Base-by-base conservation (phyloP, 805 yeast genomes). In the Suhomyces sp. region DNA sequence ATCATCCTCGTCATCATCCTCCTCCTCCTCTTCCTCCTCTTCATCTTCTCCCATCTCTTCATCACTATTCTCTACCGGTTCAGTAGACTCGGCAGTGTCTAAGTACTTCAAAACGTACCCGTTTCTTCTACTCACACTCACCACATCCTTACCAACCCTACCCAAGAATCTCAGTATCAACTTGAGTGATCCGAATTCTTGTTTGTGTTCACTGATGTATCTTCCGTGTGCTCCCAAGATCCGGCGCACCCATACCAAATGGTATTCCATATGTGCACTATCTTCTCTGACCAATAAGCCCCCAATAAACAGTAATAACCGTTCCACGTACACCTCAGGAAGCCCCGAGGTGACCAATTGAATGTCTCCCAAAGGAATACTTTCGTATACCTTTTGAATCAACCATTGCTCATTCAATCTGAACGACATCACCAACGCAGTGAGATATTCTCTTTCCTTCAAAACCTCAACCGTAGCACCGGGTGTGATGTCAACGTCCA, bases 401-500 rank as follows among this genome's bases (percentile, higher is more conserved):
- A 93, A 64, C 48, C 81, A 76, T 8, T 61, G 64, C 54, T 93
- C 98, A 54, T 93, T 93, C 41, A 93, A 72, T 58, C 98, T 74
- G 73, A 93, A 88, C 0, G 97, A 78, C 97, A 93, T 88, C 10
- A 90, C 85, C 39, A 91, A 61, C 0, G 97, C 91, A 25, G 77
- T 76, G 48, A 90, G 65, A 56, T 79, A 87, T 35, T 79, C 82
- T 35, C 70, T 70, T 32, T 79, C 82, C 6, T 63, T 46, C 26
- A 90, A 63, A 5, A 79, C 74, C 36, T 77, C 82, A 21, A 77
- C 39, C 0, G 88, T 82, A 4, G 84, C 66, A 29, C 78, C 84
- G 1, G 96, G 95, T 0, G 98, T 93, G 19, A 91, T 79, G 50
- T 93, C 98, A 30, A 88, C 69, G 55, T 91, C 98, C 54, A 93